A percentile compares a stretch with the other conserved stretches of the same genome.
These are phyloP conservation scores for Russula olivacea DNA, from an alignment of 768 basidiomycete genomes.

Conservation along the genomic window DNA sequence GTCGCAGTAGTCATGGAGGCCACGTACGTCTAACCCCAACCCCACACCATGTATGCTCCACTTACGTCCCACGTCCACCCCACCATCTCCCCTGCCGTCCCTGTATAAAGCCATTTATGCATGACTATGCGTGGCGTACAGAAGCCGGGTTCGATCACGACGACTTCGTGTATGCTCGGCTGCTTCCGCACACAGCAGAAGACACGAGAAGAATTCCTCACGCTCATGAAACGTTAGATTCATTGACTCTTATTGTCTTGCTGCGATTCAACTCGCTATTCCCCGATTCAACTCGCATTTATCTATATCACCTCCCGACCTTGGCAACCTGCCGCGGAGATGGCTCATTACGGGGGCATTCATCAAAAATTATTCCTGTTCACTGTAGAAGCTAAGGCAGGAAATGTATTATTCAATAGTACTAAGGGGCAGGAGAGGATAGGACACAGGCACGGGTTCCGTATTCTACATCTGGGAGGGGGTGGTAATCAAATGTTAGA, in stretches of 20 bases:
- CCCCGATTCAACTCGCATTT: constrained; percentile 37
- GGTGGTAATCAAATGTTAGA: constrained; percentile 3
- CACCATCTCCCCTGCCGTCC: not conserved
- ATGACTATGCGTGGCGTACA: constrained; percentile 99
- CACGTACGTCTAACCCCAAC: constrained; percentile 51
- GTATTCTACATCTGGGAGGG: constrained; percentile 15
- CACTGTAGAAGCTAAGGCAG: constrained; percentile 4
- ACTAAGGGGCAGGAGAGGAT: not conserved
- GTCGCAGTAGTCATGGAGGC: constrained; percentile 99
- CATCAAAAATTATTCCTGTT: constrained; percentile 7
- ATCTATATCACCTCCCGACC: constrained; percentile 28
- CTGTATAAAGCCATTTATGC: constrained; percentile 71
- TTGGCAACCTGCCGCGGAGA: constrained; percentile 10
- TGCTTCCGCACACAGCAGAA: constrained; percentile 99
- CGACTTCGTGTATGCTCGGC: constrained; percentile 97
- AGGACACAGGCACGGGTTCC: not conserved
- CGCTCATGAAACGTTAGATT: constrained; percentile 56
- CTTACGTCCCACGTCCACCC: constrained; percentile 16
- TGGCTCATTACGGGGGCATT: constrained; percentile 4
- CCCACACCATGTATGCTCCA: constrained; percentile 8
- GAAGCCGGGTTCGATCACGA: constrained; percentile 92
- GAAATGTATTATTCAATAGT: constrained; percentile 21
- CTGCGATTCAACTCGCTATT: constrained; percentile 46
- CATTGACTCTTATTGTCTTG: constrained; percentile 9
- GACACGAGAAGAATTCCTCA: constrained; percentile 94